Evolutionary conservation across 805 yeast species (phyloP), one percentile per base, ranked within the genome.

Genomic region (Soucietia sequanensis): DNA sequence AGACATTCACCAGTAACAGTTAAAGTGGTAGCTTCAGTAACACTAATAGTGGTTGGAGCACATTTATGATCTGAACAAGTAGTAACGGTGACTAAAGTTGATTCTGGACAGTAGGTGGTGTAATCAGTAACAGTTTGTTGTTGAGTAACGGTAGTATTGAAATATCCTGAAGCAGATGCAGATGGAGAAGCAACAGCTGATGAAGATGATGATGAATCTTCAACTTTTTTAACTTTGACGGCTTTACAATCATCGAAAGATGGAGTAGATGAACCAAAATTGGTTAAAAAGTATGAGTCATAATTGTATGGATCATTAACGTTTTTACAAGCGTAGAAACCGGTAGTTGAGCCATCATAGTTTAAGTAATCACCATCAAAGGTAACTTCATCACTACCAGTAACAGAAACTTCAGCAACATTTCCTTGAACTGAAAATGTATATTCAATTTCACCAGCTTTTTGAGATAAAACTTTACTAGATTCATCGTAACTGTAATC

Each of bases 1-100:
- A 87, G 81, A 71, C 90, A 83, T 56, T 89, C 89, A 70, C 84
- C 80, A 50, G 91, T 82, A 74, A 84, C 72, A 56, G 90, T 84
- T 50, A 84, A 61, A 46, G 90, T 84, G 56, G 89, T 81, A 39
- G 89, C 77, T 49, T 56, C 78, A 37, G 86, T 75, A 54, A 81
- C 87, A 44, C 81, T 75, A 73, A 75, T 70, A 50, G 87, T 80
- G 56, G 54, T 54, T 9, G 45, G 45, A 20, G 32, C 19, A 37
- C 48, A 44, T 17, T 31, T 26, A 12, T 36, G 27, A 19, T 33
- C 22, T 18, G 34, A 23, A 23, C 45, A 41, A 66, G 71, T 71
- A 69, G 78, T 79, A 59, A 79, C 74, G 41, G 67, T 65, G 37
- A 84, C 50, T 42, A 73, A 65, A 48, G 93, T 84, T 35, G 90